These are phyloP conservation scores for Fragosphaeria purpurea DNA, from an alignment of 2,329 filamentous ascomycete genomes.

Conservation along the genomic window DNA sequence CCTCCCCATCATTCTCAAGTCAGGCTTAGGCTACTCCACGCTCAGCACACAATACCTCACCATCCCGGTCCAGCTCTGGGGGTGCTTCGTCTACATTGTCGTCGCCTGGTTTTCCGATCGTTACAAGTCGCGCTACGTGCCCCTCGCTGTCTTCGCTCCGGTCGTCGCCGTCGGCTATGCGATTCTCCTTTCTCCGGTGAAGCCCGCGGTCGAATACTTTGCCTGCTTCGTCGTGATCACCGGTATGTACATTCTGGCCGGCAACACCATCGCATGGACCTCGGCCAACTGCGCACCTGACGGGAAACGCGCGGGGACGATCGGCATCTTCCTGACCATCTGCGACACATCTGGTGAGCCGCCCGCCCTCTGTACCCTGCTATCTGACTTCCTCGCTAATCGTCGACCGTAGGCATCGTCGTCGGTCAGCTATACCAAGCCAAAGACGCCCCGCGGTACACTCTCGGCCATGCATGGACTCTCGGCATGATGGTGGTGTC, in stretches of 20 bases:
- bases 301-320: conserved; percentile 18
- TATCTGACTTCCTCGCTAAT: too few relatives aligned
- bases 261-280: conserved; percentile 18
- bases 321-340: conserved; percentile 17
- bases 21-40: conserved; percentile 27
- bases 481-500: conserved; percentile 28
- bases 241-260: conserved; percentile 18
- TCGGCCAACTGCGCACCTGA: conserved; percentile 19
- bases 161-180: conserved; percentile 19
- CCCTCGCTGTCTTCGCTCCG: conserved; percentile 21
- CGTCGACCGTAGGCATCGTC: conserved; percentile 11
- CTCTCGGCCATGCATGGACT: conserved; percentile 25
- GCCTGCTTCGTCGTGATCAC: conserved; percentile 30
- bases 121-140: conserved; percentile 26
- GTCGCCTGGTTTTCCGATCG: conserved; percentile 27
- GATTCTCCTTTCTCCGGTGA: conserved; percentile 16
- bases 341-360: conserved; percentile 14
- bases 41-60: conserved; percentile 28
- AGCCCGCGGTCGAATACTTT: conserved; percentile 17
- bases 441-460: conserved; percentile 15
- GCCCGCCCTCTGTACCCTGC: too few relatives aligned
- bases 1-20: conserved; percentile 30
- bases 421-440: conserved; percentile 20
- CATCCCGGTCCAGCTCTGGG: conserved; percentile 30
- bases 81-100: conserved; percentile 25